phyloP scores from a whole-genome alignment of 225 moss, liverwort and hornwort genomes.

The Anthoceros angustus region DNA sequence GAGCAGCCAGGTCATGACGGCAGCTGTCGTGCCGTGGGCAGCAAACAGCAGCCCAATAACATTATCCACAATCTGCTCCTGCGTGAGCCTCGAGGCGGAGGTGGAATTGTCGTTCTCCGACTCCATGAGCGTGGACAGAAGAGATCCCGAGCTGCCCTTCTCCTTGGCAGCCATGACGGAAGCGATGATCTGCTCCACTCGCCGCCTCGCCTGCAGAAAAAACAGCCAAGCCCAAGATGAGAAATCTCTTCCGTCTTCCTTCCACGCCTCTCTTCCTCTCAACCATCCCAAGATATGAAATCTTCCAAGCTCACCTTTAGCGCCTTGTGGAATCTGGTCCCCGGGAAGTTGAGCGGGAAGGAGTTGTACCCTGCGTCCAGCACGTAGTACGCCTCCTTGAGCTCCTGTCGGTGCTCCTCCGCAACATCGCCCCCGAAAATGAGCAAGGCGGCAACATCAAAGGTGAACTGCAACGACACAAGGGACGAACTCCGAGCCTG shows the following conservation, averaged over 20 bases:
- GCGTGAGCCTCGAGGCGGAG: constrained; percentile 8
- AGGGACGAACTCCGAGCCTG: background rate
- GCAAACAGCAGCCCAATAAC: constrained; percentile 23
- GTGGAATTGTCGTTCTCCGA: background rate
- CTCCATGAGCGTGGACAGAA: background rate
- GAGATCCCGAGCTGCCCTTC: too few species aligned
- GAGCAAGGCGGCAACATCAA: constrained; percentile 17
- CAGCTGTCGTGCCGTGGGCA: constrained; percentile 25
- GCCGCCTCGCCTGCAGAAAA: background rate
- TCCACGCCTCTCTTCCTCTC: constrained; percentile 6
- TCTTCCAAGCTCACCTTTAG: constrained; percentile 13
- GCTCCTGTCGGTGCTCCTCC: constrained; percentile 11
- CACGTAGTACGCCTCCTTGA: constrained; percentile 13
- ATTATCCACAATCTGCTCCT: constrained; percentile 19
- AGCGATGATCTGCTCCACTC: background rate
- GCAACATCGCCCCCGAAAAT: constrained; percentile 12
- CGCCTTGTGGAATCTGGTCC: constrained; percentile 15
- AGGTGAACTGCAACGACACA: constrained; percentile 26
- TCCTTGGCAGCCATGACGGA: background rate
- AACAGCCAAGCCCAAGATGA: too few species aligned
- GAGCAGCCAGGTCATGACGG: constrained; percentile 22
- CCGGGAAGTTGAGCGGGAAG: constrained; percentile 19
- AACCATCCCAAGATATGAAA: background rate
- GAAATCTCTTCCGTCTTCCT: too few species aligned
- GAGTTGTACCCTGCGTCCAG: constrained; percentile 24